phyloP scores from a whole-genome alignment of 1,284 basidiomycete species.

The Irpex sp. region DNA sequence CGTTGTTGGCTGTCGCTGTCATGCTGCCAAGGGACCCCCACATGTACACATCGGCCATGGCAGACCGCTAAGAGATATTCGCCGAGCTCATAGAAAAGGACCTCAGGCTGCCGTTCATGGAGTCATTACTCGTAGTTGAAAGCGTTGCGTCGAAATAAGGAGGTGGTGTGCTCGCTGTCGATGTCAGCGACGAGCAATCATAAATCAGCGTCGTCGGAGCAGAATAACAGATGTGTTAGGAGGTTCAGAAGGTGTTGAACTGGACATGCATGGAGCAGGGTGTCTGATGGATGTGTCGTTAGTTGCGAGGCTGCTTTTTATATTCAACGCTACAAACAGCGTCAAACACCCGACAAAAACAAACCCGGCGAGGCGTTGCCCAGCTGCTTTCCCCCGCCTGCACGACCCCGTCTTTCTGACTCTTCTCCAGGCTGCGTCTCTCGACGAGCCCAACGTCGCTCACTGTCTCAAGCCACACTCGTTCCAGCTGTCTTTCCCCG shows the following conservation, averaged over 20 bases:
- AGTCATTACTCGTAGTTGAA: background rate
- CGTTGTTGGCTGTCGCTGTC: background rate
- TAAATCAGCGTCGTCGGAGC: background rate
- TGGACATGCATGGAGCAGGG: too few relatives aligned
- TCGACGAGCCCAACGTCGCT: conserved; percentile 11
- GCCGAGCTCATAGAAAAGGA: background rate
- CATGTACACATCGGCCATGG: background rate
- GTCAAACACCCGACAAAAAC: background rate
- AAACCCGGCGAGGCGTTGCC: background rate
- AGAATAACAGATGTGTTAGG: background rate
- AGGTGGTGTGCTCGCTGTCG: background rate
- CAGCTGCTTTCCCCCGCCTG: background rate
- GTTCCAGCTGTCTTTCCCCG: background rate
- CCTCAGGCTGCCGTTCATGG: background rate
- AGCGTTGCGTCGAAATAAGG: background rate
- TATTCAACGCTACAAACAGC: background rate
- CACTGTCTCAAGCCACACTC: conserved; percentile 6
- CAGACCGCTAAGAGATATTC: background rate
- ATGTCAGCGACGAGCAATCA: background rate
- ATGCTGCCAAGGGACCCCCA: background rate
- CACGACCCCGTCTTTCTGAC: background rate
- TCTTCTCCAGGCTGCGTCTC: background rate
- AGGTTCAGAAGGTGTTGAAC: too few relatives aligned
- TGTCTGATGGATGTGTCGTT: background rate
- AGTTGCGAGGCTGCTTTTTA: background rate